Base-by-base conservation (phyloP, 148 eudicot species). In the Vaccinium myrtillus region DNA sequence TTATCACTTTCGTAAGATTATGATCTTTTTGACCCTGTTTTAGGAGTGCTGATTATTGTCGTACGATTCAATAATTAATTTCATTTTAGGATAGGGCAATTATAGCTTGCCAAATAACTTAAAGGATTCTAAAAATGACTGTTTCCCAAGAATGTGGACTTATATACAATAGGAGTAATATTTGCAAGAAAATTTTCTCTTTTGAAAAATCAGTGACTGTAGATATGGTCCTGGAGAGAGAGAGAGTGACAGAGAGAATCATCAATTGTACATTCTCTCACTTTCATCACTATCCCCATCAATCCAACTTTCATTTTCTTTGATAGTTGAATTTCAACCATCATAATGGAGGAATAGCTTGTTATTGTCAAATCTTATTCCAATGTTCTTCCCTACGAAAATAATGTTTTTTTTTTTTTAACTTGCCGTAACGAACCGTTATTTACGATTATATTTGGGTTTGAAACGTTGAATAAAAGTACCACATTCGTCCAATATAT, bases 201-300 rank as follows among this genome's bases (percentile, higher is more conserved):
- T 15, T 11, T 21, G 16, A 5, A 76, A 51, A 77, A 25, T 25
- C 21, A 25, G 43, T 14, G 1, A 25, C 61, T 51, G 32, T 53
- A 27, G 36, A 53, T 53, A 79, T 79, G 81, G 81, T 79, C 48
- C 63, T 14, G 15, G 36, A 77, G 59, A 77, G 36, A 77, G 59
- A 77, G 56, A 49, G 58, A 50, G 58, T 18, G 59, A 56, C 23
- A 1, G 27, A 16, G 67, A 56, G 81, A 79, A 43, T 2, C 46
- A 18, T 50, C 46, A 25, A 78, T 78, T 78, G 13, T 18, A 63
- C 69, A 63, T 21, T 1, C 80, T 30, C 23, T 55, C 25, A 32
- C 8, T 30, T 56, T 56, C 15, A 32, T 56, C 49, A 67, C 49
- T 4, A 79, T 79, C 69, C 49, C 69, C 1, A 16, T 79, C 50